Conservation (phyloP, 2,329 filamentous ascomycete species). For the Claviceps purpurea region DNA sequence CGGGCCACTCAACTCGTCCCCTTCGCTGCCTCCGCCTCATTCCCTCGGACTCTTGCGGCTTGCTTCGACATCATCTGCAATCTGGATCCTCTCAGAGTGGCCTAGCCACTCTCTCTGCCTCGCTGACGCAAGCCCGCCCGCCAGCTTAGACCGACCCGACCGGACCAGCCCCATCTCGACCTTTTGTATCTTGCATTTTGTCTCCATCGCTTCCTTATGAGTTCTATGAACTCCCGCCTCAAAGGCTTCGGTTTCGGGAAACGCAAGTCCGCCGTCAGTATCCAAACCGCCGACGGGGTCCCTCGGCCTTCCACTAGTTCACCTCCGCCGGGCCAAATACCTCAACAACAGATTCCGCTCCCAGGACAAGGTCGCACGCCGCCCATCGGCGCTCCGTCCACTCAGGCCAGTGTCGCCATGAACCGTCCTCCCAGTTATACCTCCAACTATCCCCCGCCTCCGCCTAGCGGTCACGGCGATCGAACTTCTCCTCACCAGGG, state of each 20-base stretch:
- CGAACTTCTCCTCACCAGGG: conserved; percentile 40
- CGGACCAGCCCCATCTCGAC: not conserved
- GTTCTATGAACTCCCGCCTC: conserved; percentile 67
- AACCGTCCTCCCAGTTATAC: conserved; percentile 54
- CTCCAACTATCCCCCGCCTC: conserved; percentile 37
- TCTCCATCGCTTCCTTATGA: conserved; percentile 38
- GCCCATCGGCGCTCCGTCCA: conserved; percentile 26
- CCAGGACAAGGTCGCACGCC: conserved; percentile 19
- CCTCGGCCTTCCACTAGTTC: conserved; percentile 16
- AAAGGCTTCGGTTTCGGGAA: conserved; percentile 72
- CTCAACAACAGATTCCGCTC: conserved; percentile 30
- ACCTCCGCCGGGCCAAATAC: conserved; percentile 29
- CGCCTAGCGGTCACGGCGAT: conserved; percentile 30
- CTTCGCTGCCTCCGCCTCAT: not conserved
- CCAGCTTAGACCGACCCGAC: not conserved
- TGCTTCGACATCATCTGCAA: not conserved
- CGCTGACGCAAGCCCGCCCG: not conserved
- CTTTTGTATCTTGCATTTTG: conserved; percentile 3
- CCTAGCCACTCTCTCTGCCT: not conserved
- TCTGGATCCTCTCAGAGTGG: not conserved
- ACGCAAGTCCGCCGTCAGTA: conserved; percentile 56
- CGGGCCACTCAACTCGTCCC: not conserved
- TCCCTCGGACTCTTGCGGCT: not conserved
- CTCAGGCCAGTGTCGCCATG: conserved; percentile 41
- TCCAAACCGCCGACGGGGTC: conserved; percentile 34